These are phyloP conservation scores for Beauveria rudraprayagi DNA, from an alignment of 2,329 filamentous ascomycete genomes.

Conservation along the genomic window DNA sequence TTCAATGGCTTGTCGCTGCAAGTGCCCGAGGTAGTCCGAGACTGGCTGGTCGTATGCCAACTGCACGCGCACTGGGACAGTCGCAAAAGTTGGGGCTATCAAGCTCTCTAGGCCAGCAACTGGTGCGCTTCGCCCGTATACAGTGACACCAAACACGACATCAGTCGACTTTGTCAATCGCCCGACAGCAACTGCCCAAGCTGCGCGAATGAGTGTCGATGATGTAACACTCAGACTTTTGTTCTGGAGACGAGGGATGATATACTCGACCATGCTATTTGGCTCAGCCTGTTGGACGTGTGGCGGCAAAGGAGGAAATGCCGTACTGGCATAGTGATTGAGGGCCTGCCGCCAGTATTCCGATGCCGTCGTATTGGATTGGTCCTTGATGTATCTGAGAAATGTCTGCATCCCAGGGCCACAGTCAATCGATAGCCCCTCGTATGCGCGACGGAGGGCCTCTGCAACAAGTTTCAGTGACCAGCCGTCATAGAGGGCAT, in stretches of 20 bases:
- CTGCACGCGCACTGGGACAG: neutral
- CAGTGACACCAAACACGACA: slow-evolving; percentile 8
- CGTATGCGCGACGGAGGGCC: neutral
- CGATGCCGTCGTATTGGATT: neutral
- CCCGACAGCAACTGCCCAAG: slow-evolving; percentile 1
- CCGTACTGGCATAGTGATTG: neutral
- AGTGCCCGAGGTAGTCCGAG: neutral
- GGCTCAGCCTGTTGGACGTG: neutral
- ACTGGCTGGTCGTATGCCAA: too few relatives aligned
- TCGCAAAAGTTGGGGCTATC: slow-evolving; percentile 15
- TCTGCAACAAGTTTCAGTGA: slow-evolving; percentile 3
- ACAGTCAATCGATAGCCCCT: neutral
- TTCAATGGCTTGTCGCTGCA: neutral
- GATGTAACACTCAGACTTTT: neutral
- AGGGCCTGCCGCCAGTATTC: neutral
- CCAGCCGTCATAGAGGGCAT: slow-evolving; percentile 25
- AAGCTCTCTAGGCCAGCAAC: slow-evolving; percentile 3
- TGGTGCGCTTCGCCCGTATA: slow-evolving; percentile 5
- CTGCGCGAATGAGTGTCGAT: neutral
- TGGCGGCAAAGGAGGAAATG: neutral
- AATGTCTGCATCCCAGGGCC: neutral
- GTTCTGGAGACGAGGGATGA: neutral
- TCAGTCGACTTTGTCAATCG: slow-evolving; percentile 5
- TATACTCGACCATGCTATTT: neutral
- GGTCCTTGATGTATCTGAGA: neutral